Base-by-base conservation (phyloP, 75 land plant species). In the Picea sitchensis region DNA sequence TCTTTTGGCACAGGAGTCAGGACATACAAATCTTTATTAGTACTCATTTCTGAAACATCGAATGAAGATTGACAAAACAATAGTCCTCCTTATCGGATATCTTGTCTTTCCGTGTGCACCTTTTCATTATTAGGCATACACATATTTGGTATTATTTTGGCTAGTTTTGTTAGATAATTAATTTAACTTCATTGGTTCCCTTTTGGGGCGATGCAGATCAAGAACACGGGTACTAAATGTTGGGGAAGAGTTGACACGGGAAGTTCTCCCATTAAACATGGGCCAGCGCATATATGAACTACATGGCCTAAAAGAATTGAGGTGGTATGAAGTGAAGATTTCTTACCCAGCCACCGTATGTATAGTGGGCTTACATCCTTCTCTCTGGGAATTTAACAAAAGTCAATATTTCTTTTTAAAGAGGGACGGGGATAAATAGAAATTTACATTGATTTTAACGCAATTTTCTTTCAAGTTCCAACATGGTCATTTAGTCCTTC, bases 301-400 rank as follows among this genome's bases (percentile, higher is more conserved):
- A 11, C 79, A 80, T 69, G 94, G 92, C 15, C 82, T 95, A 64
- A 84, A 88, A 85, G 56, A 81, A 59, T 57, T 73, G 58, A 65
- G 59, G 76, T 88, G 89, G 89, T 95, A 95, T 73, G 98, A 95
- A 89, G 87, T 95, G 83, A 95, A 95, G 93, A 91, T 95, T 71
- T 95, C 98, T 76, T 93, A 95, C 78, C 96, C 96, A 31, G 92
- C 96, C 79, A 91, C 92, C 83, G 95, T 94, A 90, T 87, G 96
- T 86, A 32, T 54, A 79, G 67, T 60, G 58, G 77, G 56, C 62
- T 84, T 61, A 61, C 71, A 57, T 79, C 23, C 58, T 69, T 61
- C 26, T 26, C 23, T 26, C 31, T 56, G 21, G 23, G 64, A 62
- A 71, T 74, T 71, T 36, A 15, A 11, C 56, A 51, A 9, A 21